A percentile compares a stretch with the other conserved stretches of the same genome.
These are phyloP conservation scores for Eucalyptus albens DNA, from an alignment of 345 rosid species.

Conservation along the genomic window DNA sequence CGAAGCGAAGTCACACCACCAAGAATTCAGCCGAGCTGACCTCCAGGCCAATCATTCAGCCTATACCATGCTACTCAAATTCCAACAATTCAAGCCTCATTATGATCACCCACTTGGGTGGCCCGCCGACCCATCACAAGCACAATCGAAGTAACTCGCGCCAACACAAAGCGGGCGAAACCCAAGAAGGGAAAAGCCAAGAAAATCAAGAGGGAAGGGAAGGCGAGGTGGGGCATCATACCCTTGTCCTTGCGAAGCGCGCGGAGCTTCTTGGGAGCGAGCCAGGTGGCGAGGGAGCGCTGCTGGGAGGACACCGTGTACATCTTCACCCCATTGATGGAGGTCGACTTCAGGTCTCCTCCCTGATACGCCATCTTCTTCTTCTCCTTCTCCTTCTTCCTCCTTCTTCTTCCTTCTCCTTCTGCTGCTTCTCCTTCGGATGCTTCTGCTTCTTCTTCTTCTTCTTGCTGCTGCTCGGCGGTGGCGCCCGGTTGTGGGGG, in stretches of 20 bases:
- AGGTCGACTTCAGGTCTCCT: conserved; percentile 63
- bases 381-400: fast-evolving
- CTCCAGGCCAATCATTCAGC: neutral
- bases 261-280: conserved; percentile 61
- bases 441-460: neutral
- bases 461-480: neutral
- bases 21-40: neutral
- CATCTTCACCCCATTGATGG: conserved; percentile 70
- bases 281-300: conserved; percentile 59
- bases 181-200: neutral
- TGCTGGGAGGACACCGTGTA: conserved; percentile 58
- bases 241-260: conserved; percentile 66
- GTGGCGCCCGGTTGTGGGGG: neutral
- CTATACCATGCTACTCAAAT: neutral
- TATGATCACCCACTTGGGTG: neutral
- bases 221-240: conserved; percentile 6
- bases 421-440: neutral
- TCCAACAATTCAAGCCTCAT: neutral
- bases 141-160: neutral
- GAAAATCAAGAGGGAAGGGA: neutral
- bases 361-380: conserved; percentile 43
- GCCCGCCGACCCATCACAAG: neutral
- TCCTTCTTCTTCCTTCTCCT: fast-evolving
- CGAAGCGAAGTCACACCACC: neutral
- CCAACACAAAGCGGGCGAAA: neutral